phyloP scores from a whole-genome alignment of 1,139 yeast species.

The Groenewaldozyma sp. region DNA sequence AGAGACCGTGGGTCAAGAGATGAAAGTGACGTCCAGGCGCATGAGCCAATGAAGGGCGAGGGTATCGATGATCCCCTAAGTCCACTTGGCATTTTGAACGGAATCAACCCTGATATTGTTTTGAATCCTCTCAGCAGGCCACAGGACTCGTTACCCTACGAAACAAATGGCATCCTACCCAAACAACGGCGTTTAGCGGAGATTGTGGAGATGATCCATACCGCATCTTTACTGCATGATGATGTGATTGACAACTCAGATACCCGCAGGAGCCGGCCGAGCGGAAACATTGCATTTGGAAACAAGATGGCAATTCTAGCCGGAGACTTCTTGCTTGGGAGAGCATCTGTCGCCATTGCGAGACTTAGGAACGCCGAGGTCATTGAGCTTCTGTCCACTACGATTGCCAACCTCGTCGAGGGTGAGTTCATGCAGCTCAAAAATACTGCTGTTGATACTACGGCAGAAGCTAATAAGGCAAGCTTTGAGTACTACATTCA shows the following conservation, averaged over 20 bases:
- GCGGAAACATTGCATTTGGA: conserved; percentile 88
- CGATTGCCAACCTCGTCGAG: conserved; percentile 94
- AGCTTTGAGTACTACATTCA: conserved; percentile 92
- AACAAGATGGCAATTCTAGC: conserved; percentile 97
- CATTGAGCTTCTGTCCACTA: conserved; percentile 85
- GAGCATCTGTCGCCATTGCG: conserved; percentile 95
- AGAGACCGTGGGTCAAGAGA: conserved; percentile 44
- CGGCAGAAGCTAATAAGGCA: conserved; percentile 68
- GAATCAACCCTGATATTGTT: conserved; percentile 71
- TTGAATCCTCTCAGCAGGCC: conserved; percentile 80
- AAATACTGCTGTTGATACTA: conserved; percentile 61
- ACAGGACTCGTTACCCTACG: conserved; percentile 55
- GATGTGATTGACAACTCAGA: conserved; percentile 95
- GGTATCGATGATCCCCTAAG: conserved; percentile 42
- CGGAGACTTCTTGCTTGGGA: conserved; percentile 87
- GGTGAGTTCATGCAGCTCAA: conserved; percentile 98
- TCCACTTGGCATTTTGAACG: conserved; percentile 78
- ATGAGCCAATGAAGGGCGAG: conserved; percentile 22
- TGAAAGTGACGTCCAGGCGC: conserved; percentile 25
- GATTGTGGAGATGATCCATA: conserved; percentile 96
- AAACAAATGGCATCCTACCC: conserved; percentile 58
- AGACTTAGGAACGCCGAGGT: conserved; percentile 94
- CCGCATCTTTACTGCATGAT: conserved; percentile 93
- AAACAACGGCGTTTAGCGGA: conserved; percentile 93
- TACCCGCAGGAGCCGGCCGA: conserved; percentile 80